These are phyloP conservation scores for Microbotryum silenes-acaulis DNA, from an alignment of 1,284 basidiomycete genomes.

Conservation along the genomic window DNA sequence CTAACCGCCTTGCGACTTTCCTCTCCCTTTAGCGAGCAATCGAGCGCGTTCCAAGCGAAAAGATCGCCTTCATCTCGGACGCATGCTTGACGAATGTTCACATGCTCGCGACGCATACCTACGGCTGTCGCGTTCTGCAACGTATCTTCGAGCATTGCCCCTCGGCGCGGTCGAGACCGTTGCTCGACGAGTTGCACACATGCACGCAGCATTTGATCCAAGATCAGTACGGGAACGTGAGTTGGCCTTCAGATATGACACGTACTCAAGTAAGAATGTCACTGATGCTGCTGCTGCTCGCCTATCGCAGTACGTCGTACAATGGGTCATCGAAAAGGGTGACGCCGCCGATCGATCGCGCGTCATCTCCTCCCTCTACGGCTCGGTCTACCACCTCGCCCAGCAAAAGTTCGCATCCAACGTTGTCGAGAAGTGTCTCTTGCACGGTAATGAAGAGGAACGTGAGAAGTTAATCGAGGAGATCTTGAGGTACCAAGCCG, in stretches of 20 bases:
- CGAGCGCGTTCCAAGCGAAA: slow-evolving; percentile 65
- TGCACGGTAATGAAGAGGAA: slow-evolving; percentile 30
- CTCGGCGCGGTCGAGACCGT: slow-evolving; percentile 53
- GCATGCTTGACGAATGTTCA: slow-evolving; percentile 76
- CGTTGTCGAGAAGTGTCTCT: slow-evolving; percentile 62
- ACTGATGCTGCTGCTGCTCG: background rate
- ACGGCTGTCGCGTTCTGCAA: slow-evolving; percentile 92
- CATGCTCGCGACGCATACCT: slow-evolving; percentile 79
- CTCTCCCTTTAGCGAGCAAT: slow-evolving; percentile 76
- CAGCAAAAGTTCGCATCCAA: slow-evolving; percentile 96
- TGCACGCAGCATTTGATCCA: slow-evolving; percentile 32
- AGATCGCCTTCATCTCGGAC: slow-evolving; percentile 62
- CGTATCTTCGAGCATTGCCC: slow-evolving; percentile 81
- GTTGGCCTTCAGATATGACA: background rate
- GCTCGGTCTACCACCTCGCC: slow-evolving; percentile 59
- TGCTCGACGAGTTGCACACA: slow-evolving; percentile 73
- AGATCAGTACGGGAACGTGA: slow-evolving; percentile 43
- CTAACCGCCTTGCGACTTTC: slow-evolving; percentile 10
- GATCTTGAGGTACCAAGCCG: slow-evolving; percentile 38
- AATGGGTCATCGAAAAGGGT: slow-evolving; percentile 83
- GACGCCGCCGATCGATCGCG: slow-evolving; percentile 58
- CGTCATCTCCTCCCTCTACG: slow-evolving; percentile 65
- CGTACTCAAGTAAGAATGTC: background rate
- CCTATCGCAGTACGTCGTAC: slow-evolving; percentile 42
- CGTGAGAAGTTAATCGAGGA: slow-evolving; percentile 41